phyloP scores from a whole-genome alignment of 2,329 filamentous ascomycete species.

The Biscogniauxia mediterranea region DNA sequence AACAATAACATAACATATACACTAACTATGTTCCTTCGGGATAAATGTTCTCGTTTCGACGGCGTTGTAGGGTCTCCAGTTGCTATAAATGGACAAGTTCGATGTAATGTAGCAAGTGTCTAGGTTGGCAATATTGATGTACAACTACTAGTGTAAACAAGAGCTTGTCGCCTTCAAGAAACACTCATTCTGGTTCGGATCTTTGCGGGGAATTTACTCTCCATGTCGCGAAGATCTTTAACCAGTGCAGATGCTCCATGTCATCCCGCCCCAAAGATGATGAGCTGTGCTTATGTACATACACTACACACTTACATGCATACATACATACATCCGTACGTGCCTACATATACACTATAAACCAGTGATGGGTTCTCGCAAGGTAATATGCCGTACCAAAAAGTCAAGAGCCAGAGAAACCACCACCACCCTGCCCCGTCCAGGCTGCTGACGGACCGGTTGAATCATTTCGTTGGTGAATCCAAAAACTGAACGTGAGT shows the following conservation, averaged over 20 bases:
- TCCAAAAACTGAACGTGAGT: not conserved
- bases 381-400: not conserved
- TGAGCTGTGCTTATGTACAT: not conserved
- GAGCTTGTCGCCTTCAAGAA: not conserved
- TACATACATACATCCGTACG: no score
- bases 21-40: not conserved
- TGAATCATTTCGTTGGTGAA: not conserved
- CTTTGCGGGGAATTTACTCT: not conserved
- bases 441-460: not conserved
- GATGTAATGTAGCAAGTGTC: not conserved
- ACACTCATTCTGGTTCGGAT: not conserved
- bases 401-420: not conserved
- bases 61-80: not conserved
- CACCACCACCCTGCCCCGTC: no score
- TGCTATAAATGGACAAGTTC: not conserved
- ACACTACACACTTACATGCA: not conserved
- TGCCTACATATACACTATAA: no score
- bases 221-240: not conserved
- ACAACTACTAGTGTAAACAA: not conserved
- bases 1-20: not conserved
- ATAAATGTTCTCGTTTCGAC: not conserved
- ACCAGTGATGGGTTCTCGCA: not conserved
- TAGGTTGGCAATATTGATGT: no score
- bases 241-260: not conserved
- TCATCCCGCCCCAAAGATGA: not conserved